These are phyloP conservation scores for Cryptococcus hybrid DNA, from an alignment of 1,284 basidiomycete species.

Conservation along the genomic window DNA sequence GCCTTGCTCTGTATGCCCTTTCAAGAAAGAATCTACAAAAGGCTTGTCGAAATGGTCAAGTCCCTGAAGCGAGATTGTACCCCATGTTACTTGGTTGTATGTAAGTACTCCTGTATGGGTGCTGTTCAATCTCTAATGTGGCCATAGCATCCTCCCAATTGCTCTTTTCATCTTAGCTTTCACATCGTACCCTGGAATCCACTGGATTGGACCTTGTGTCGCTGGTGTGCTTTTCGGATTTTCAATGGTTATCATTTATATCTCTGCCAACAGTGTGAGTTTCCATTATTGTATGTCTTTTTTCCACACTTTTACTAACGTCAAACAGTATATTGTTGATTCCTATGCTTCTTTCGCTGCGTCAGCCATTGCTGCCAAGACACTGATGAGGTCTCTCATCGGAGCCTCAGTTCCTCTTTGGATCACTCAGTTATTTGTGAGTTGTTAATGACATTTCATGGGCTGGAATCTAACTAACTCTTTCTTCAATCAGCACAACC, in stretches of 20 bases:
- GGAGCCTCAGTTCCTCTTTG: constrained; percentile 48
- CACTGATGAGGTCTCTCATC: constrained; percentile 51
- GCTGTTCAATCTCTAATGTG: neutral
- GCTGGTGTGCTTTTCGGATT: constrained; percentile 38
- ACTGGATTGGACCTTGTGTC: constrained; percentile 39
- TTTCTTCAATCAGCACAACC: constrained; percentile 16
- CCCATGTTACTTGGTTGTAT: constrained; percentile 37
- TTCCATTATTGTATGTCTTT: neutral
- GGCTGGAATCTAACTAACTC: neutral
- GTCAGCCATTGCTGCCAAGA: constrained; percentile 54
- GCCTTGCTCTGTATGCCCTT: constrained; percentile 34
- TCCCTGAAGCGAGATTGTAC: constrained; percentile 40
- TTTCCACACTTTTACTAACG: too few relatives aligned
- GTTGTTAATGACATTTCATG: neutral
- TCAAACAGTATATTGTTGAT: constrained; percentile 35
- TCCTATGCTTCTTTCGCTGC: constrained; percentile 36
- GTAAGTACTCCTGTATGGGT: neutral
- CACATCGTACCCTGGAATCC: constrained; percentile 33
- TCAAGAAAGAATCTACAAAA: constrained; percentile 40
- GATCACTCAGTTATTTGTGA: constrained; percentile 31
- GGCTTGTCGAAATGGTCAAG: neutral
- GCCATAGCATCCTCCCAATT: constrained; percentile 35
- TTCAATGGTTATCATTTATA: constrained; percentile 43
- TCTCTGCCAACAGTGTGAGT: constrained; percentile 39
- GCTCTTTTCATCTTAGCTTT: constrained; percentile 51